Evolutionary conservation across 805 yeast species (phyloP).

Genomic region (Teunomyces tritomae): DNA sequence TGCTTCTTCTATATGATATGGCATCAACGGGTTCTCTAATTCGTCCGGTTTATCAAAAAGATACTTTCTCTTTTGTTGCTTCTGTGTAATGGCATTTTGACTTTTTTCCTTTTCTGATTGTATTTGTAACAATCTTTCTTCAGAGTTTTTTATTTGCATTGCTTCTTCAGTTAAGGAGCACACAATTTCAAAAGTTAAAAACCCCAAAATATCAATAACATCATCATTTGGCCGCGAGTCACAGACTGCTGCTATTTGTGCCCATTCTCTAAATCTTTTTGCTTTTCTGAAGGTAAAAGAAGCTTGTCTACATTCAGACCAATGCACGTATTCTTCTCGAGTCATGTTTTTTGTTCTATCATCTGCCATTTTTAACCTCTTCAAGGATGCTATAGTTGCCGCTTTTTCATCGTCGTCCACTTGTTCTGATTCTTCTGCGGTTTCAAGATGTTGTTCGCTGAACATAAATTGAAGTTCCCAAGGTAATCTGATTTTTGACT

Average conservation of each 20-base stretch:
- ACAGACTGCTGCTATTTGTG: conserved; percentile 76
- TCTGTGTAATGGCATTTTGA: conserved; percentile 28
- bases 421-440: conserved; percentile 54
- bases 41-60: conserved; percentile 89
- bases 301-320: conserved; percentile 98
- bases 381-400: conserved; percentile 83
- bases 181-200: conserved; percentile 93
- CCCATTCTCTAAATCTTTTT: conserved; percentile 96
- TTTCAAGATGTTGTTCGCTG: conserved; percentile 80
- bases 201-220: conserved; percentile 92
- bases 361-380: conserved; percentile 87
- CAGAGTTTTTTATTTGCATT: conserved; percentile 68
- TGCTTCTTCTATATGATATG: conserved; percentile 84
- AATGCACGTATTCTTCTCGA: conserved; percentile 94
- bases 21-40: conserved; percentile 70
- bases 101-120: conserved; percentile 14
- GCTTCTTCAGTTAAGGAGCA: conserved; percentile 94
- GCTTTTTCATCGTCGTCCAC: conserved; percentile 88
- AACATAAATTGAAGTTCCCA: conserved; percentile 97
- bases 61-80: conserved; percentile 45
- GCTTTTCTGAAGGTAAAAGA: conserved; percentile 92
- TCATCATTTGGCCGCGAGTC: conserved; percentile 95
- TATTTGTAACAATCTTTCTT: conserved; percentile 47
- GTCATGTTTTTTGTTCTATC: conserved; percentile 94
- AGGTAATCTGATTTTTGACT: conserved; percentile 79